A percentile compares a stretch with the other conserved stretches of the same genome.
Conservation (phyloP, 306 rosid genomes). For the Rosa persica region DNA sequence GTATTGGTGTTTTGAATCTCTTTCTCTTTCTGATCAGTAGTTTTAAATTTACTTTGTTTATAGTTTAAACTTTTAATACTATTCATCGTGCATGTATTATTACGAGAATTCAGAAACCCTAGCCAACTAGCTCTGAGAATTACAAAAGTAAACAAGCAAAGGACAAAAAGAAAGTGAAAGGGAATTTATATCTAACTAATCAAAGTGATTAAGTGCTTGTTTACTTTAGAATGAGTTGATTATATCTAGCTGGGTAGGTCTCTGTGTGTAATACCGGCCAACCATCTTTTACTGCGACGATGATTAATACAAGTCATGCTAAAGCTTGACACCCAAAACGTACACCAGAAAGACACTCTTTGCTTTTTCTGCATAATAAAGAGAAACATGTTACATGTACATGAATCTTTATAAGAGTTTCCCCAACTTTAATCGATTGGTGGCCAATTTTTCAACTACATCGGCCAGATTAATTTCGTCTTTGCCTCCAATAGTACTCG, state of each 20-base stretch:
- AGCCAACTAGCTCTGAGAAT: not conserved
- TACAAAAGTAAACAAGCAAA: not conserved
- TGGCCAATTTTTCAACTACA: not conserved
- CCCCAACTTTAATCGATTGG: not conserved
- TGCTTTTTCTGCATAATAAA: not conserved
- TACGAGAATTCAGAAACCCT: not conserved
- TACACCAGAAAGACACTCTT: not conserved
- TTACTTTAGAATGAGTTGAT: not conserved
- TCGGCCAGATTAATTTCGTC: not conserved
- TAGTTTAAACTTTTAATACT: no score
- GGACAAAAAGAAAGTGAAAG: not conserved
- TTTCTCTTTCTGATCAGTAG: no score
- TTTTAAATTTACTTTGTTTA: no score
- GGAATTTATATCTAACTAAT: not conserved
- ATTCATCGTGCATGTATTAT: not conserved
- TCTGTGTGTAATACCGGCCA: not conserved
- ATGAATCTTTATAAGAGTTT: not conserved
- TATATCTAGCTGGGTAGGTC: not conserved
- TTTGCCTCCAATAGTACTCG: not conserved
- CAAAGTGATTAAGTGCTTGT: not conserved
- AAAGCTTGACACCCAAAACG: not conserved
- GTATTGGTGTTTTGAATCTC: no score
- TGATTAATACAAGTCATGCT: not conserved
- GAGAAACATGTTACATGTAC: not conserved
- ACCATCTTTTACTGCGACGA: not conserved